phyloP scores from a whole-genome alignment of 345 rosid genomes.

The Toxicodendron radicans region DNA sequence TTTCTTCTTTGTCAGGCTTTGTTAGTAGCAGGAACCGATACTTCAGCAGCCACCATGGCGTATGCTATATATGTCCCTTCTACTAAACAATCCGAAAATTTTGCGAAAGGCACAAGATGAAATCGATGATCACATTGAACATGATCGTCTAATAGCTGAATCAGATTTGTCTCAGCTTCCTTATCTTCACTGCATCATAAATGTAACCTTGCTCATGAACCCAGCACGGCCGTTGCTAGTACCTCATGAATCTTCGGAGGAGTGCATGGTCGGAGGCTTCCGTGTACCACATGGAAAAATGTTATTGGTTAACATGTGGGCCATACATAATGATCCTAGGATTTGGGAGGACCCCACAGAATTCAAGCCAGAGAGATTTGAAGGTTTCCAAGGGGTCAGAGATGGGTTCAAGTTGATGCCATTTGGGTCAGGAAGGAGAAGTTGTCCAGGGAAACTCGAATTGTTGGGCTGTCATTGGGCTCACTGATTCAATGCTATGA shows the following conservation, averaged over 20 bases:
- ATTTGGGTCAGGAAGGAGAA: constrained; percentile 47
- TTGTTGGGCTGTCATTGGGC: constrained; percentile 29
- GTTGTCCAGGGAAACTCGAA: constrained; percentile 40
- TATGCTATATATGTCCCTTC: constrained; percentile 36
- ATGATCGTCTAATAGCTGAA: constrained; percentile 25
- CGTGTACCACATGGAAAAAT: constrained; percentile 37
- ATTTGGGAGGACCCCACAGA: constrained; percentile 36
- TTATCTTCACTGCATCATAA: constrained; percentile 32
- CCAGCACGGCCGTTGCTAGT: constrained; percentile 30
- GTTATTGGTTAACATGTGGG: constrained; percentile 40
- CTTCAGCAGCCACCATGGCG: constrained; percentile 32
- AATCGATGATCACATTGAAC: constrained; percentile 27
- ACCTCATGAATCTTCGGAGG: constrained; percentile 41
- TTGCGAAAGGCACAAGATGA: constrained; percentile 33
- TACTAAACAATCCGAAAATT: constrained; percentile 32
- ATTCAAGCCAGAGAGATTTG: constrained; percentile 49
- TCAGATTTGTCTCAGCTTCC: constrained; percentile 31
- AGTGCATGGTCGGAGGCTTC: constrained; percentile 36
- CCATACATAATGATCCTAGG: constrained; percentile 40
- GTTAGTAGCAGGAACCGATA: not conserved
- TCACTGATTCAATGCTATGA: constrained; percentile 40
- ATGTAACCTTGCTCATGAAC: constrained; percentile 30
- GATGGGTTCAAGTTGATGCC: constrained; percentile 40
- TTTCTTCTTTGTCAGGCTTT: not conserved
- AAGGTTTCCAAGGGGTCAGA: constrained; percentile 19